Base-by-base conservation (phyloP, 2,329 filamentous ascomycete species). In the Xylariaceae sp. region DNA sequence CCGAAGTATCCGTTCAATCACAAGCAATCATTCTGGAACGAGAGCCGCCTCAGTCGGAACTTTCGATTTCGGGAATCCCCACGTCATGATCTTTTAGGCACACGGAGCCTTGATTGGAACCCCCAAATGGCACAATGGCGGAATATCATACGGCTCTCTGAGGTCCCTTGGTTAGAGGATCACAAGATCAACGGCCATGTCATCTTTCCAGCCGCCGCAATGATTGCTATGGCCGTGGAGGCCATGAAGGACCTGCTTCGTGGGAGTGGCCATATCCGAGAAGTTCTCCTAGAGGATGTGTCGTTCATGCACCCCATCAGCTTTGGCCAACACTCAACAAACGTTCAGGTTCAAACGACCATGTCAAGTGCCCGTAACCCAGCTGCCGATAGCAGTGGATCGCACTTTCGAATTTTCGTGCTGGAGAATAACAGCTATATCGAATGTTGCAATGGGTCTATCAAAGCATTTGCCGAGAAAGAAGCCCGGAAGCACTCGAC, bases 51-150 rank as follows among this genome's bases (percentile, higher is more conserved):
- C 11, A 37, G 35, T 26, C 17, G 18, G 12, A 37, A 37, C 23
- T 15, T 36, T 7, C 22, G 29, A 21, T 38, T 35, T 21, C 12
- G 24, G 14, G 19, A n/a, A 31, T n/a, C 15, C 15, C 36, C 17
- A 22, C 24, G 26, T 43, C 45, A 36, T 21, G 34, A 36, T 13
- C 29, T 36, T 4, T 18, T 36, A 5, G 34, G 34, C 4, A 31
- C 19, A 14, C 34, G 29, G 5, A 32, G 16, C n/a, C 21, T 32
- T 8, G 34, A 36, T 31, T 48, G 45, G 47, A 37, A 30, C 14
- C 33, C 35, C 8, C n/a, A 19, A 7, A 18, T 32, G 8, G 35
- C 35, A 35, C 17, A 48, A 45, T 39, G 37, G 37, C 40, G 40
- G 7, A 42, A 42, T 14, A 35, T 35, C 6, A 19, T 43, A 12